Evolutionary conservation across 2,329 filamentous ascomycete species (phyloP).

Genomic region (Coleophoma crateriformis): DNA sequence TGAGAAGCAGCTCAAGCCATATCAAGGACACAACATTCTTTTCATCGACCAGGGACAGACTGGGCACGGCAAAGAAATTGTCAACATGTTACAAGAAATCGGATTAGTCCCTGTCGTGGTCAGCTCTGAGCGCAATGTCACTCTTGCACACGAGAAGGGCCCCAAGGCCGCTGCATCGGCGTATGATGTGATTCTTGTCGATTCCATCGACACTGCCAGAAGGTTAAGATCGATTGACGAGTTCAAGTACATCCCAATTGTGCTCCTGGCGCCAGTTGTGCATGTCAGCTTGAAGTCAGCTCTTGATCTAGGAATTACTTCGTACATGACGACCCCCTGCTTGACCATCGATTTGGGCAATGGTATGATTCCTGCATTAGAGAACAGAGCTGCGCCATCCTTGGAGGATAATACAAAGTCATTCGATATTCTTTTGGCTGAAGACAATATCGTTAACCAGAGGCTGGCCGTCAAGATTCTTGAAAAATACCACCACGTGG

Average conservation of each 20-base stretch:
- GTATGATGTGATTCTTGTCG: conserved; percentile 94
- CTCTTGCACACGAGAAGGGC: conserved; percentile 49
- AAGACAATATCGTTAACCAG: conserved; percentile 98
- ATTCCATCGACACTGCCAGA: conserved; percentile 87
- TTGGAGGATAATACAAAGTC: conserved; percentile 92
- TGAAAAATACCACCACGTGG: conserved; percentile 90
- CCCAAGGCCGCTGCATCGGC: conserved; percentile 29
- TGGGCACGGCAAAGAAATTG: conserved; percentile 69
- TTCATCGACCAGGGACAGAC: conserved; percentile 92
- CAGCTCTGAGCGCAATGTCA: conserved; percentile 66
- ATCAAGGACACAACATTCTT: conserved; percentile 84
- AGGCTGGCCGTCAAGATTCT: conserved; percentile 93
- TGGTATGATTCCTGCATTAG: conserved; percentile 90
- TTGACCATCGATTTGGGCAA: conserved; percentile 91
- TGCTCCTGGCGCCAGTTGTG: conserved; percentile 82
- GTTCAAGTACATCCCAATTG: conserved; percentile 96
- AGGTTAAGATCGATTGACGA: conserved; percentile 81
- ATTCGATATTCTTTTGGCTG: conserved; percentile 89
- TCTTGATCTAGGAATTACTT: conserved; percentile 92
- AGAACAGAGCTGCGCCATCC: conserved; percentile 86
- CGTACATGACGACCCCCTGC: conserved; percentile 97
- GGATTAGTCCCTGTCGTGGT: conserved; percentile 80
- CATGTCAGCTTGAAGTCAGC: conserved; percentile 91
- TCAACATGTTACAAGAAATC: conserved; percentile 70
- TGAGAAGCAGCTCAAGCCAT: conserved; percentile 80